These are phyloP conservation scores for Cyclostephanos invisitatus DNA, from an alignment of 108 stramenopile genomes.

Conservation along the genomic window DNA sequence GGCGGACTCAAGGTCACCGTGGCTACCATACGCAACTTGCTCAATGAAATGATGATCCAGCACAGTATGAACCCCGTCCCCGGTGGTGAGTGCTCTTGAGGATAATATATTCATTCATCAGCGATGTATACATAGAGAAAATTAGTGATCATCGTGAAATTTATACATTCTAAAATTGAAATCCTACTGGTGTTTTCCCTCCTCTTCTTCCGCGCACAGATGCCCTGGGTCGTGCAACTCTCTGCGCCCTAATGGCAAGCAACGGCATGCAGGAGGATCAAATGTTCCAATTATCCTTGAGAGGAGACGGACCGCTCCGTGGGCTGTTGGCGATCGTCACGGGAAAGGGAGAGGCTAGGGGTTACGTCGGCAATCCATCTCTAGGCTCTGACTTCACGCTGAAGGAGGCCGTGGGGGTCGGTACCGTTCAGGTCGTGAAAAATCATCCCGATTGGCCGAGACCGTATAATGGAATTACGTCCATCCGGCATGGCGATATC, in stretches of 20 bases:
- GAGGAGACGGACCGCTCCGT: slow-evolving; percentile 78
- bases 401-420: slow-evolving; percentile 74
- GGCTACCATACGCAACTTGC: slow-evolving; percentile 75
- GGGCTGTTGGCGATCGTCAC: slow-evolving; percentile 71
- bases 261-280: slow-evolving; percentile 89
- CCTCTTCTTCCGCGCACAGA: slow-evolving; percentile 21
- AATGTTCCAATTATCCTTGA: slow-evolving; percentile 78
- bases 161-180: no score
- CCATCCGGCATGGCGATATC: slow-evolving; percentile 77
- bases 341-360: slow-evolving; percentile 68
- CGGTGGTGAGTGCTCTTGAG: slow-evolving; percentile 12
- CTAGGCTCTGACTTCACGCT: slow-evolving; percentile 65
- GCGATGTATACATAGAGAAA: no score
- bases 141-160: neutral
- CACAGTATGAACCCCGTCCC: slow-evolving; percentile 75
- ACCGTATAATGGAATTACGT: slow-evolving; percentile 89
- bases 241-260: slow-evolving; percentile 68
- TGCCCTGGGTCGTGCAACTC: slow-evolving; percentile 68
- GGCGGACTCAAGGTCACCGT: slow-evolving; percentile 86
- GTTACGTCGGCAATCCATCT: slow-evolving; percentile 79
- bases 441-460: slow-evolving; percentile 89
- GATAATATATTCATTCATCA: neutral
- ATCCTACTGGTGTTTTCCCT: neutral
- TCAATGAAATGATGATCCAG: slow-evolving; percentile 83
- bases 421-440: slow-evolving; percentile 82